Percentiles rank a stretch among this genome's conserved stretches.
These are phyloP conservation scores for Paraglomus occultum DNA, from an alignment of 192 early-diverging fungal genomes.

Conservation along the genomic window DNA sequence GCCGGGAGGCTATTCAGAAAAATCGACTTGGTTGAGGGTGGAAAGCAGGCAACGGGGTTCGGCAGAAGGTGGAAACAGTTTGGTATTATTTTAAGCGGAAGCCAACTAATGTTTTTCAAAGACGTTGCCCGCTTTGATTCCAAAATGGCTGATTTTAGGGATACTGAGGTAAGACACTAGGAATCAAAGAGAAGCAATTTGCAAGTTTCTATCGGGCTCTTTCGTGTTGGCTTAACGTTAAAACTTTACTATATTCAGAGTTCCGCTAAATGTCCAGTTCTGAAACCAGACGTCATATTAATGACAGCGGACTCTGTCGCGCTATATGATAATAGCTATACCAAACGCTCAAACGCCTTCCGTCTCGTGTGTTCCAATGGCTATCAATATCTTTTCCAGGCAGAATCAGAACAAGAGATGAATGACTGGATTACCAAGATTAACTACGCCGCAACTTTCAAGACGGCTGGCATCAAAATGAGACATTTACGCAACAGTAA, in stretches of 20 bases:
- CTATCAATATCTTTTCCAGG: conserved; percentile 67
- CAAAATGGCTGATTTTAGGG: conserved; percentile 15
- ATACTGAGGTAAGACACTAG: too few relatives aligned
- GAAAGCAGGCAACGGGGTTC: conserved; percentile 38
- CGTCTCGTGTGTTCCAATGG: conserved; percentile 64
- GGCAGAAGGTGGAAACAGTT: conserved; percentile 69
- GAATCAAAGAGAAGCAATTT: too few relatives aligned
- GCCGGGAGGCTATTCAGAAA: conserved; percentile 66
- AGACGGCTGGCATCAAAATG: conserved; percentile 47
- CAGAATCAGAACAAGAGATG: conserved; percentile 62
- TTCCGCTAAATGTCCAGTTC: too few relatives aligned
- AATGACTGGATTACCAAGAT: conserved; percentile 77
- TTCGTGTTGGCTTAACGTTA: too few relatives aligned
- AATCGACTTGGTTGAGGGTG: conserved; percentile 62
- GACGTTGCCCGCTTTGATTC: conserved; percentile 48
- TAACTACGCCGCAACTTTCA: conserved; percentile 73
- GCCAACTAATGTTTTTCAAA: conserved; percentile 67
- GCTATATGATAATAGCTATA: conserved; percentile 63
- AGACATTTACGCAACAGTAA: too few relatives aligned
- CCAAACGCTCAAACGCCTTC: conserved; percentile 75
- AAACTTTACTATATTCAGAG: too few relatives aligned
- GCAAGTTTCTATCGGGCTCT: too few relatives aligned
- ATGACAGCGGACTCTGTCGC: conserved; percentile 57
- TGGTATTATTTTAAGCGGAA: conserved; percentile 73
- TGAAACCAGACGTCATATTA: too few relatives aligned